These are phyloP conservation scores for Vaccinium darrowii DNA, from an alignment of 148 eudicot species.

Conservation along the genomic window DNA sequence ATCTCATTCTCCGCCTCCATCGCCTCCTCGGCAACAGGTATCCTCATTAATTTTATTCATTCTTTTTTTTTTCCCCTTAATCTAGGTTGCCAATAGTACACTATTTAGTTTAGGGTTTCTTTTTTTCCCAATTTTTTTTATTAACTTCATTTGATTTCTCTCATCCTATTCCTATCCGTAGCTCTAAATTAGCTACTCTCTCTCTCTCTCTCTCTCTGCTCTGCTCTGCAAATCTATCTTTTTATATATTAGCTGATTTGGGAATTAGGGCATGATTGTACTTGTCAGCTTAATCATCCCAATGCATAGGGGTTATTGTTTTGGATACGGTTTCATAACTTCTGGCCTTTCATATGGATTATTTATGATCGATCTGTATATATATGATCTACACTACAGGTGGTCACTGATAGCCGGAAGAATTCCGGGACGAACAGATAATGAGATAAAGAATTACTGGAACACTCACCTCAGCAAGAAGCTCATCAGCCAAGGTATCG, in stretches of 20 bases:
- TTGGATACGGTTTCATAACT: neutral
- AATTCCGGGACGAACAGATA: conserved; percentile 65
- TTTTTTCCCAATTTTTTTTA: neutral
- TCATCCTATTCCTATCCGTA: neutral
- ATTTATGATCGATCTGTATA: neutral
- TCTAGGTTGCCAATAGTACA: neutral
- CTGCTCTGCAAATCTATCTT: neutral
- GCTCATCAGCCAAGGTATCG: conserved; percentile 60
- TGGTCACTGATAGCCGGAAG: conserved; percentile 72
- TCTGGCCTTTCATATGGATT: neutral
- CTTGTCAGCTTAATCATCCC: neutral
- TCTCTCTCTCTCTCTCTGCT: neutral
- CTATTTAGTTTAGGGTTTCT: neutral
- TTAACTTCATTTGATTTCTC: neutral
- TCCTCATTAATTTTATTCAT: neutral
- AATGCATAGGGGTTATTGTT: neutral
- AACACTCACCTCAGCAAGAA: conserved; percentile 73
- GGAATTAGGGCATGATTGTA: neutral
- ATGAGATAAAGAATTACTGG: conserved; percentile 69
- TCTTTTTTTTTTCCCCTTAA: neutral
- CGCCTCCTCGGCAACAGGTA: conserved; percentile 69
- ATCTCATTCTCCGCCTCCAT: conserved; percentile 67
- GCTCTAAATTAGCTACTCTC: neutral
- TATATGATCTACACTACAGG: conserved; percentile 17
- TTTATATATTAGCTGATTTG: neutral